Evolutionary conservation across 1,284 basidiomycete species (phyloP), one percentile per base, ranked within the genome.

Genomic region (Cutaneotrichosporon dermatis): DNA sequence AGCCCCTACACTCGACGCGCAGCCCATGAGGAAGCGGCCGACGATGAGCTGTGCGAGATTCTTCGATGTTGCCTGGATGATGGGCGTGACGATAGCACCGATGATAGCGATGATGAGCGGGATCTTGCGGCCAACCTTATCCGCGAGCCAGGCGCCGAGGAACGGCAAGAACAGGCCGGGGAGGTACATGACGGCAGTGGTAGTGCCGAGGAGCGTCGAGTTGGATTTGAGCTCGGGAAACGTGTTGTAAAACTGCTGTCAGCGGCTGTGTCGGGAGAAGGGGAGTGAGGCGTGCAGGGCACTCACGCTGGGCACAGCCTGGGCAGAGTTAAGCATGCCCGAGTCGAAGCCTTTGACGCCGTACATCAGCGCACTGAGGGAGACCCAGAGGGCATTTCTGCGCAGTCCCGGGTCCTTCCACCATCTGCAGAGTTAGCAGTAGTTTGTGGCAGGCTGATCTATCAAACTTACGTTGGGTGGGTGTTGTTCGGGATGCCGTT

Each of bases 11-110:
- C 6, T 46, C 50, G 41, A 58, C 54, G 15, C 9, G 15, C 9
- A 49, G 45, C 57, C 57, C 57, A 54, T 58, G 33, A 58, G 52
- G 46, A 58, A 58, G 6, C 57, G 51, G 4, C 57, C 57, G 3
- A 35, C 57, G 12, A 58, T 58, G 7, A 58, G 11, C 13, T 58
- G 57, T 13, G 25, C 46, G 40, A 58, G 51, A 5, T 35, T 40
- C 44, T 54, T 15, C 7, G 57, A 54, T 4, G 42, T 43, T 1
- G 45, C 57, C 46, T 58, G 57, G 40, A 58, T 58, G 52, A 58
- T 50, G 15, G 57, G 57, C 2, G 57, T 58, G 40, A 58, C 4
- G 12, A 54, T 54, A 1, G 57, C 57, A 13, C 57, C 57, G 35
- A 54, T 36, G 40, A 58, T 50, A 7, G 52, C 57, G 9, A 58